Conservation (phyloP, 179 eudicot genomes). For the Beta lomatogona region DNA sequence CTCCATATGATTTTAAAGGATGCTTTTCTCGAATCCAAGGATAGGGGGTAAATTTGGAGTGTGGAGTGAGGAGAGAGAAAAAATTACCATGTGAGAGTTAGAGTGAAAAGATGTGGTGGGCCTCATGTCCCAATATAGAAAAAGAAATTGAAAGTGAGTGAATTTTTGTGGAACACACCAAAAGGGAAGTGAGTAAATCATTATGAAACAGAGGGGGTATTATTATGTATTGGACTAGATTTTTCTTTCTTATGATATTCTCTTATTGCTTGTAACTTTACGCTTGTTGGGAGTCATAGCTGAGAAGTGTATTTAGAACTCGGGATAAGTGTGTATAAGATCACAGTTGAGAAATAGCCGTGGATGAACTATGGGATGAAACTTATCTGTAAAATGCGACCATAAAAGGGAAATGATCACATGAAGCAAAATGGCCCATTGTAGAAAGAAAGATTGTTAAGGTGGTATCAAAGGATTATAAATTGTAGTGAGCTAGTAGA, state of each 20-base stretch:
- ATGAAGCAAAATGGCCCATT: background rate
- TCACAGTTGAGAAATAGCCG: background rate
- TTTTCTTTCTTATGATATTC: background rate
- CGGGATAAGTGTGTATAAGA: background rate
- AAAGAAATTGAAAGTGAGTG: too few species aligned
- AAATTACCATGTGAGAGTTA: too few species aligned
- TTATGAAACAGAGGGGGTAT: background rate
- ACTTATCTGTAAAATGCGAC: background rate
- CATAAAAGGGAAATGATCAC: background rate
- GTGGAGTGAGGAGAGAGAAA: too few species aligned
- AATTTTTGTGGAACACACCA: too few species aligned
- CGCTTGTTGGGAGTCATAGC: background rate
- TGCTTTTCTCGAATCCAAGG: too few species aligned
- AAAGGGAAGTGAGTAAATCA: too few species aligned
- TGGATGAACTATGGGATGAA: background rate
- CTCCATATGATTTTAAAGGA: too few species aligned
- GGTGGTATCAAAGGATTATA: background rate
- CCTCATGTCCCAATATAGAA: too few species aligned
- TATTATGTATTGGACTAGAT: background rate
- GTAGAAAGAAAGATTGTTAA: background rate
- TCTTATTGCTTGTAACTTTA: background rate
- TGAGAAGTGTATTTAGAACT: slow-evolving; percentile 2
- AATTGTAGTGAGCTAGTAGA: background rate
- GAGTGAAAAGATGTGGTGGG: too few species aligned
- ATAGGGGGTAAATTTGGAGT: too few species aligned